Evolutionary conservation across 768 basidiomycete genomes (phyloP).

Genomic region (Pisolithus tinctorius): DNA sequence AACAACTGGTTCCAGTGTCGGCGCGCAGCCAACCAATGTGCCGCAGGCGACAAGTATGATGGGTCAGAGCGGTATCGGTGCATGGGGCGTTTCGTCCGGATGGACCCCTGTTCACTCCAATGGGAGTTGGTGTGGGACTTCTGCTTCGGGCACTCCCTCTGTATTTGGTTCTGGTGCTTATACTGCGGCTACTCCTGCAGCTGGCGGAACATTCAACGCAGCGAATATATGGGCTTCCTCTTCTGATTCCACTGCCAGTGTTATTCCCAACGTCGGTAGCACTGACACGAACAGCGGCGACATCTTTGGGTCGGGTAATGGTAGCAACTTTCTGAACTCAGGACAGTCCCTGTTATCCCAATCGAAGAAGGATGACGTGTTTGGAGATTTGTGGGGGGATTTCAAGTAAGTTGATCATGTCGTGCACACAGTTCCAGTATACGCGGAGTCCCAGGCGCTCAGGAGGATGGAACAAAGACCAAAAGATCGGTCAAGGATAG

Average conservation of each 20-base stretch:
- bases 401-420: conserved; percentile 48
- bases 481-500: too few species aligned
- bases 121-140: conserved; percentile 26
- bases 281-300: too few species aligned
- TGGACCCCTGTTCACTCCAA: conserved; percentile 40
- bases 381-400: conserved; percentile 80
- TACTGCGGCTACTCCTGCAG: background rate
- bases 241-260: conserved; percentile 18
- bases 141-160: conserved; percentile 18
- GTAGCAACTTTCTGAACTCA: too few species aligned
- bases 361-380: conserved; percentile 67
- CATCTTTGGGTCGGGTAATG: too few species aligned
- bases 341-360: too few species aligned
- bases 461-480: too few species aligned
- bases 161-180: too few species aligned
- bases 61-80: conserved; percentile 44
- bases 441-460: background rate
- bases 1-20: too few species aligned
- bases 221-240: conserved; percentile 53
- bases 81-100: conserved; percentile 64
- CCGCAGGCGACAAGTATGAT: conserved; percentile 43
- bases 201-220: conserved; percentile 26
- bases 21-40: background rate
- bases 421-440: background rate
- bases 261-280: conserved; percentile 11